Percentiles rank a stretch among this genome's conserved stretches.
These are phyloP conservation scores for Ajuga chamaepitys DNA, from an alignment of 257 asterid genomes.

Conservation along the genomic window DNA sequence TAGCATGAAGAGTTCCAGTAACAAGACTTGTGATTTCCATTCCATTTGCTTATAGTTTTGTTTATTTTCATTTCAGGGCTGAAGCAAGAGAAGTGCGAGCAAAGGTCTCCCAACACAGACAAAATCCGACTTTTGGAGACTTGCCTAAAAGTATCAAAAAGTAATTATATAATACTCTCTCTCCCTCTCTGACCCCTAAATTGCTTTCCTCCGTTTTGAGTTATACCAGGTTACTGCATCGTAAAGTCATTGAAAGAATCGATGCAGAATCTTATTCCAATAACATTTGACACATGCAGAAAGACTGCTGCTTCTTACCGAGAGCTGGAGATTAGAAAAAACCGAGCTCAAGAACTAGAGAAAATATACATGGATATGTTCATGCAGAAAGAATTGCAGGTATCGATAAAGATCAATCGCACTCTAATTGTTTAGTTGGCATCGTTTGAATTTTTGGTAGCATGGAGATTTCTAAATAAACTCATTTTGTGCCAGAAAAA, in stretches of 20 bases:
- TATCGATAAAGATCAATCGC: neutral
- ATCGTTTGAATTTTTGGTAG: neutral
- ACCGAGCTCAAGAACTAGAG: constrained; percentile 62
- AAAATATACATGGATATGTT: constrained; percentile 70
- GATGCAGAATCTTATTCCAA: neutral
- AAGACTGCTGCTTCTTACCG: constrained; percentile 52
- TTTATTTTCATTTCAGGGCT: constrained; percentile 35
- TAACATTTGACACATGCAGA: constrained; percentile 29
- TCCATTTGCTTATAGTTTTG: neutral
- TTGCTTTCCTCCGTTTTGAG: neutral
- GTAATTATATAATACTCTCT: constrained; percentile 17
- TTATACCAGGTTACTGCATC: neutral
- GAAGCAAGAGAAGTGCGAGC: constrained; percentile 63
- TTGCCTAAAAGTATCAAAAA: constrained; percentile 50
- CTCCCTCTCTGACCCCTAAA: neutral
- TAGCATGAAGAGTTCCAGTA: neutral
- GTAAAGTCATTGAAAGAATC: neutral
- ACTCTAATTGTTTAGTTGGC: neutral
- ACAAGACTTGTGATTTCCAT: neutral
- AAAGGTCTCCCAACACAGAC: constrained; percentile 23
- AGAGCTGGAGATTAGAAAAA: constrained; percentile 69
- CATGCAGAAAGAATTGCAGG: constrained; percentile 88
- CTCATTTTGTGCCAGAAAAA: constrained; percentile 47
- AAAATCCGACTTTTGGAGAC: constrained; percentile 10
- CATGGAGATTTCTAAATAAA: neutral